Evolutionary conservation across 768 basidiomycete species (phyloP).

Genomic region (Suillus paluster): DNA sequence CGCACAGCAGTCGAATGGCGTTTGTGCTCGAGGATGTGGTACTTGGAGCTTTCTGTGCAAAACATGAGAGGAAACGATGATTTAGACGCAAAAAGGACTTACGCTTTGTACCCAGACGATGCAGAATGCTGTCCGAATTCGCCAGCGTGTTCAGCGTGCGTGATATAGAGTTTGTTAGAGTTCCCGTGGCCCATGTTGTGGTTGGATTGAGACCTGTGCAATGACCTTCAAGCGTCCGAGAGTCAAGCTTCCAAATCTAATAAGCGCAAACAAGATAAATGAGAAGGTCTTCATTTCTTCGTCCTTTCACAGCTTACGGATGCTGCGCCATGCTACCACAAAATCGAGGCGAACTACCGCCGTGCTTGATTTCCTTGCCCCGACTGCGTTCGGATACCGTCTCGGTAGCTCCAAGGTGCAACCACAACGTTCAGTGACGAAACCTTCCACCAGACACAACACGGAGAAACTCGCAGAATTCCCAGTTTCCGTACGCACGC

Average conservation of each 20-base stretch:
- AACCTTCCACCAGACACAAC: slow-evolving; percentile 8
- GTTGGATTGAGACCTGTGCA: not conserved
- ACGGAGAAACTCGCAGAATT: slow-evolving; percentile 9
- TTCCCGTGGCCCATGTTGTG: slow-evolving; percentile 80
- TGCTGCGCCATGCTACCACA: slow-evolving; percentile 25
- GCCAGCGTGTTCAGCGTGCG: slow-evolving; percentile 86
- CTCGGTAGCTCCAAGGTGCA: slow-evolving; percentile 19
- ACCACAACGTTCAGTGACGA: not conserved
- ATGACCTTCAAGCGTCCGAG: not conserved
- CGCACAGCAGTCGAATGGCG: slow-evolving; percentile 91
- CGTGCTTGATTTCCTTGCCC: slow-evolving; percentile 50
- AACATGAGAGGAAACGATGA: slow-evolving; percentile 14
- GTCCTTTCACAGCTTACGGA: slow-evolving; percentile 10
- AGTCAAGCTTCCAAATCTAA: slow-evolving; percentile 7
- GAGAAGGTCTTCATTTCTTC: not conserved
- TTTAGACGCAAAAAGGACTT: slow-evolving; percentile 30
- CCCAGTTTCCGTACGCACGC: slow-evolving; percentile 10
- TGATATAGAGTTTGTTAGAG: slow-evolving; percentile 85
- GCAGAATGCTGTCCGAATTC: slow-evolving; percentile 81
- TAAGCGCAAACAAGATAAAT: slow-evolving; percentile 8
- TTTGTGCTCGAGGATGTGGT: slow-evolving; percentile 63
- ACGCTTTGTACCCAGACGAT: slow-evolving; percentile 75
- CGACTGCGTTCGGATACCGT: slow-evolving; percentile 34
- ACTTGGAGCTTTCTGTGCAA: slow-evolving; percentile 65
- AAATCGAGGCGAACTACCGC: slow-evolving; percentile 26